Evolutionary conservation across 495 filamentous ascomycete genomes (phyloP), one percentile per base, ranked within the genome.

Genomic region (Clohesyomyces aquaticus): DNA sequence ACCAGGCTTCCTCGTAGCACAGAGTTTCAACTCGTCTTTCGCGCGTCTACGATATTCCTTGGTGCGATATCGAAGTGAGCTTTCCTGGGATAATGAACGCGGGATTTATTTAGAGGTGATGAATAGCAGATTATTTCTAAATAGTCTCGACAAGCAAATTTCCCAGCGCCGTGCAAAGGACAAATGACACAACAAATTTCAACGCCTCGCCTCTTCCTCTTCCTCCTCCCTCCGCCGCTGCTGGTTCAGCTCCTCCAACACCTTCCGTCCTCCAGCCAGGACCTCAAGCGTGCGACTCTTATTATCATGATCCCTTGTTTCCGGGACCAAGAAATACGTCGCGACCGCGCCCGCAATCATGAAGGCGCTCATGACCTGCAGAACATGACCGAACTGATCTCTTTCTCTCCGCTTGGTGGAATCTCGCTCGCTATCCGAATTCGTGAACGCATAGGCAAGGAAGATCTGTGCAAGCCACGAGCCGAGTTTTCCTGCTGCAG

Each of bases 401-500:
- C 47, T 27, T 23, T 62, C 65, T 59, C n/a, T n/a, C n/a, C n/a
- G n/a, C n/a, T n/a, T n/a, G n/a, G n/a, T n/a, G n/a, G n/a, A n/a
- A n/a, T 42, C 27, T 8, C 26, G 26, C 38, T 38, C 4, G n/a
- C 51, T 35, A 12, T 59, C 42, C 4, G n/a, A 28, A 4, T 55
- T n/a, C n/a, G n/a, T 49, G 65, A 63, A 60, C 10, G 60, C 50
- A 41, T 32, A 64, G 4, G 54, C 55, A 3, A 68, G 55, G 61
- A 68, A 68, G 8, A 68, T 56, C 41, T 68, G 66, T 26, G 51
- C 66, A 12, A 68, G 47, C 60, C 60, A 64, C 18, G 66, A 65
- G 4, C 66, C 66, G 4, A 68, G 26, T 32, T 68, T 68, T 0
- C 66, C 66, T 12, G 66, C 41, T 0, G 66, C 66, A 14, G 66